These are phyloP conservation scores for Lodderomyces beijingensis DNA, from an alignment of 1,139 yeast genomes.

Conservation along the genomic window DNA sequence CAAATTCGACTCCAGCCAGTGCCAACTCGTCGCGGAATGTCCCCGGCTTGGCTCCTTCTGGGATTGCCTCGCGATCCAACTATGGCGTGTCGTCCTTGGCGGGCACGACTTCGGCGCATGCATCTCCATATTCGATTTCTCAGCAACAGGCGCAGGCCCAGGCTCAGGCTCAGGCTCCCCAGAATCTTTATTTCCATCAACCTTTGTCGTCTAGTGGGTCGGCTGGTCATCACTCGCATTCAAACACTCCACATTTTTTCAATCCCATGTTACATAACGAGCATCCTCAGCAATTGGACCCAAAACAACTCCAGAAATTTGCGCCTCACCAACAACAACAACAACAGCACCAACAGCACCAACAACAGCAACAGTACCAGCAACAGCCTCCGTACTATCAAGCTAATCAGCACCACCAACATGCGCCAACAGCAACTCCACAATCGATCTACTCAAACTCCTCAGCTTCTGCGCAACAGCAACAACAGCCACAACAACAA, in stretches of 20 bases:
- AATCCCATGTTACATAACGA: constrained; percentile 9
- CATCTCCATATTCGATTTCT: constrained; percentile 11
- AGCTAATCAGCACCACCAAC: constrained; percentile 8
- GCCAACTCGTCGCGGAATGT: constrained; percentile 2
- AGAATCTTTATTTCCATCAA: constrained; percentile 1
- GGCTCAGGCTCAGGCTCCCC: constrained; percentile 10
- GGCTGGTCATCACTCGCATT: constrained; percentile 15
- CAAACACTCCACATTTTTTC: constrained; percentile 9
- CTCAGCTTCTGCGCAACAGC: constrained; percentile 1
- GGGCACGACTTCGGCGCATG: constrained; percentile 2
- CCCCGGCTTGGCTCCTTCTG: constrained; percentile 4
- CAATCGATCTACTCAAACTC: constrained; percentile 1
- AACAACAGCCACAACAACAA: constrained; percentile 7
- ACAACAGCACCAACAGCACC: constrained; percentile 10
- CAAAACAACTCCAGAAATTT: constrained; percentile 14
- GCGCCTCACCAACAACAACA: constrained; percentile 10
- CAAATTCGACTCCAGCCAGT: constrained; percentile 1
- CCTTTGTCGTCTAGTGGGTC: constrained; percentile 2
- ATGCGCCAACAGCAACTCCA: constrained; percentile 2
- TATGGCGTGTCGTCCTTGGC: constrained; percentile 4
- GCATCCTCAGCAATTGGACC: constrained; percentile 15
- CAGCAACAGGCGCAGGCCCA: constrained; percentile 15
- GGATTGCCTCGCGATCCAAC: constrained; percentile 3
- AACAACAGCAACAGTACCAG: constrained; percentile 11
- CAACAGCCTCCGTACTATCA: constrained; percentile 6